A percentile compares a stretch with the other conserved stretches of the same genome.
These are phyloP conservation scores for Prunus padus DNA, from an alignment of 306 rosid species.

Conservation along the genomic window DNA sequence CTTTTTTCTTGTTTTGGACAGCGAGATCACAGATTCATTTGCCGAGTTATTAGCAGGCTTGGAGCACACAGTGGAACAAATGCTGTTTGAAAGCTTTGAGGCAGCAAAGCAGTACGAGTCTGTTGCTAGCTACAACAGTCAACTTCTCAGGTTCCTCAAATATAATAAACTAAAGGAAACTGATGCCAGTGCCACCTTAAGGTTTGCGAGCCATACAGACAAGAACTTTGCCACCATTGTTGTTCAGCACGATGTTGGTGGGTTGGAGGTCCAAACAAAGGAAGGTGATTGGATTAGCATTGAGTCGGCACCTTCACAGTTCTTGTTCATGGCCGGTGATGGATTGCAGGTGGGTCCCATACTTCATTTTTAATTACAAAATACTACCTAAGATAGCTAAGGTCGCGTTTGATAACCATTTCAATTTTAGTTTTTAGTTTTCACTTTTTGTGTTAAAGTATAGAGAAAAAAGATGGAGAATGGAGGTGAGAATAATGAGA, in stretches of 20 bases:
- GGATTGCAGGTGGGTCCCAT: conserved; percentile 2
- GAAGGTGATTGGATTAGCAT: conserved; percentile 8
- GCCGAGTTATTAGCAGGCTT: conserved; percentile 1
- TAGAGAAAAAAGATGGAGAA: no score
- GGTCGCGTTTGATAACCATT: no score
- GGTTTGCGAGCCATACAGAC: conserved; percentile 11
- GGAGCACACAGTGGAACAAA: conserved; percentile 6
- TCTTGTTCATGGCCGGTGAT: conserved; percentile 16
- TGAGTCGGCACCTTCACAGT: conserved; percentile 7
- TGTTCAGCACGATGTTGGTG: conserved; percentile 9
- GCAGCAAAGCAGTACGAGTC: neutral
- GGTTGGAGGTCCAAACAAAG: conserved; percentile 13
- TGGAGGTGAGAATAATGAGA: no score
- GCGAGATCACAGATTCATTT: conserved; percentile 11
- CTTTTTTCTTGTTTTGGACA: neutral
- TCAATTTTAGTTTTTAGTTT: no score
- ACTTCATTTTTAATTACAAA: no score
- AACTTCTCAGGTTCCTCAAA: conserved; percentile 17
- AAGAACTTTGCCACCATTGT: conserved; percentile 18
- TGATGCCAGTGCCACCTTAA: neutral
- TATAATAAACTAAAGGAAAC: neutral
- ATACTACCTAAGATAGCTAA: no score
- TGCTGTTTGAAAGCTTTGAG: conserved; percentile 14
- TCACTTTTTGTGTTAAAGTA: no score
- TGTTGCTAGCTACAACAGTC: neutral